Conservation (phyloP, 140 eudicot species). For the Anethum foeniculum region DNA sequence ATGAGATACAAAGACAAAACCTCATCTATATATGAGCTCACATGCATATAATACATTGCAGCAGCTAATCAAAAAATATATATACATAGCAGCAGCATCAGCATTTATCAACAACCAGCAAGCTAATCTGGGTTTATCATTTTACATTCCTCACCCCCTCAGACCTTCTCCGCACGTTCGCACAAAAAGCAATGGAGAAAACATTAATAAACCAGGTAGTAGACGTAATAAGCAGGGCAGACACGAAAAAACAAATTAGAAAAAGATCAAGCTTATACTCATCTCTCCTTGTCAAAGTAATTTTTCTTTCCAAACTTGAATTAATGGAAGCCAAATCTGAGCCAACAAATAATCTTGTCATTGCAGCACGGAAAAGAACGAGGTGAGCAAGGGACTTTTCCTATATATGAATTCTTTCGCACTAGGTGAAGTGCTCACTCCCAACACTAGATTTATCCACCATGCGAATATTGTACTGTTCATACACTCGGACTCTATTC, state of each 20-base stretch:
- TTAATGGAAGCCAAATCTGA: slow-evolving; percentile 24
- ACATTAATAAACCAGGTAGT: slow-evolving; percentile 18
- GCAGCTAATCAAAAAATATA: too few species aligned
- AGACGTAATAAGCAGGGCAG: background rate
- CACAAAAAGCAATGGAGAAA: slow-evolving; percentile 1
- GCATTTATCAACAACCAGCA: slow-evolving; percentile 35
- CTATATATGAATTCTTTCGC: slow-evolving; percentile 30
- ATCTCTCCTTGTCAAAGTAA: slow-evolving; percentile 22
- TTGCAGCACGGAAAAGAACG: slow-evolving; percentile 2
- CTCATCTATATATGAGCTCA: too few species aligned
- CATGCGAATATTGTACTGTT: slow-evolving; percentile 77
- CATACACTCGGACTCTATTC: slow-evolving; percentile 73
- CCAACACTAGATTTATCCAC: slow-evolving; percentile 67
- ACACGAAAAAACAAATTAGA: slow-evolving; percentile 6
- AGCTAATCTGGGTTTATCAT: slow-evolving; percentile 31
- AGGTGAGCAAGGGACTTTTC: slow-evolving; percentile 18
- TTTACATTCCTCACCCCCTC: slow-evolving; percentile 65
- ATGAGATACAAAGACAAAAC: too few species aligned
- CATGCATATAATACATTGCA: too few species aligned
- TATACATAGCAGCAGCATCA: slow-evolving; percentile 23
- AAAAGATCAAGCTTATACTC: slow-evolving; percentile 26
- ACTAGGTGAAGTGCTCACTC: slow-evolving; percentile 53
- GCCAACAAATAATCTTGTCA: slow-evolving; percentile 29
- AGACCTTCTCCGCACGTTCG: slow-evolving; percentile 15
- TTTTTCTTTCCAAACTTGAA: slow-evolving; percentile 22